A percentile compares a stretch with the other conserved stretches of the same genome.
Conservation (phyloP, 177 flowering plant species). For the Vitis hybrid region DNA sequence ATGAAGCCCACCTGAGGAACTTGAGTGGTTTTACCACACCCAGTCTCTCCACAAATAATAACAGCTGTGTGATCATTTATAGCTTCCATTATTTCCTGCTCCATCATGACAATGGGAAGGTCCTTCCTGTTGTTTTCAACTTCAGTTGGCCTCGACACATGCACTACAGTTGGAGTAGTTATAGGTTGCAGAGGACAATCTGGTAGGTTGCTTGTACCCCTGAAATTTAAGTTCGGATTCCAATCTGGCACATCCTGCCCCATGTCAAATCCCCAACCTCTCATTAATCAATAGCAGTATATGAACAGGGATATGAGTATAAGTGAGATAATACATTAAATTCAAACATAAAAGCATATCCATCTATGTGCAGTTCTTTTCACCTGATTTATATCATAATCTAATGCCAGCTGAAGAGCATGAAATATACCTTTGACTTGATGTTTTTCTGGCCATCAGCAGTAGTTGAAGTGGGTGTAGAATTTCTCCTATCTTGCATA, state of each 20-base stretch:
- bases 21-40: conserved; percentile 98
- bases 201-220: neutral
- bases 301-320: neutral
- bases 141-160: conserved; percentile 74
- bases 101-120: conserved; percentile 99
- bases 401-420: neutral
- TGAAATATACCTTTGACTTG: conserved; percentile 16
- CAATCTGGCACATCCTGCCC: conserved; percentile 18
- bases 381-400: neutral
- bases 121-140: conserved; percentile 63
- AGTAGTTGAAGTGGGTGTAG: conserved; percentile 3
- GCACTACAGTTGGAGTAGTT: conserved; percentile 57
- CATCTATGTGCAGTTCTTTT: neutral
- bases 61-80: conserved; percentile 65
- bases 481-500: conserved; percentile 15
- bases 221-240: neutral
- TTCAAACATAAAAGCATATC: neutral
- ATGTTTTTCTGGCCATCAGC: conserved; percentile 10
- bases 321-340: neutral
- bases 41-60: conserved; percentile 93
- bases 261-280: conserved; percentile 5
- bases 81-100: conserved; percentile 98
- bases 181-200: conserved; percentile 16
- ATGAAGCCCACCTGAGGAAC: conserved; percentile 76
- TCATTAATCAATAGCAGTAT: conserved; percentile 6